Conservation (phyloP, 1,284 basidiomycete species). For the Naganishia liquefaciens region DNA sequence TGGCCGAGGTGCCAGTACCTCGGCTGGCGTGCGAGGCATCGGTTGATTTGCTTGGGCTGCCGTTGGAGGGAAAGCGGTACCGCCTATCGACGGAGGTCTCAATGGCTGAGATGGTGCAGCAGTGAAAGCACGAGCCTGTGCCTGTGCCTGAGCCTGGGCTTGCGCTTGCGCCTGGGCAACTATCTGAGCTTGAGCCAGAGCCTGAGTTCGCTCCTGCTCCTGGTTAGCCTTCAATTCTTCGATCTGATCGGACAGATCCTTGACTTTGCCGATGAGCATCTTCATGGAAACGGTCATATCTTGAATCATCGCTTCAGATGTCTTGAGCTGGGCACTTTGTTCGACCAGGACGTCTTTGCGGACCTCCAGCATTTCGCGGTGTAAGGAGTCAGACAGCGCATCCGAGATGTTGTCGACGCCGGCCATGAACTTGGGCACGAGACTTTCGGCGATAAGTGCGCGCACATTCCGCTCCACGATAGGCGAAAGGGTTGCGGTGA, state of each 20-base stretch:
- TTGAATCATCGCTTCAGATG: slow-evolving; percentile 20
- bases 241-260: slow-evolving; percentile 17
- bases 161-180: neutral
- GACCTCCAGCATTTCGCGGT: slow-evolving; percentile 32
- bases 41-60: slow-evolving; percentile 7
- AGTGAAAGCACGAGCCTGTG: slow-evolving; percentile 1
- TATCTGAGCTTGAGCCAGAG: neutral
- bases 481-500: slow-evolving; percentile 30
- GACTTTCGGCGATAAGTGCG: slow-evolving; percentile 21
- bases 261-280: slow-evolving; percentile 15
- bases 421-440: slow-evolving; percentile 26
- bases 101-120: slow-evolving; percentile 2
- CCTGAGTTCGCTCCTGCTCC: neutral
- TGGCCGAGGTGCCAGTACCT: neutral
- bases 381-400: slow-evolving; percentile 23
- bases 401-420: slow-evolving; percentile 26
- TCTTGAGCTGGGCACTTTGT: slow-evolving; percentile 22
- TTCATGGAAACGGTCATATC: slow-evolving; percentile 20
- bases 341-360: slow-evolving; percentile 20
- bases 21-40: neutral
- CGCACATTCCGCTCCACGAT: slow-evolving; percentile 29
- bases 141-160: neutral
- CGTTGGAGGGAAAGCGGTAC: slow-evolving; percentile 1
- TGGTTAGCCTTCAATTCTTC: slow-evolving; percentile 14
- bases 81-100: neutral